Percentiles rank a stretch among this genome's conserved stretches.
Evolutionary conservation across 768 basidiomycete species (phyloP).

Genomic region (Tephrocybe rancida): DNA sequence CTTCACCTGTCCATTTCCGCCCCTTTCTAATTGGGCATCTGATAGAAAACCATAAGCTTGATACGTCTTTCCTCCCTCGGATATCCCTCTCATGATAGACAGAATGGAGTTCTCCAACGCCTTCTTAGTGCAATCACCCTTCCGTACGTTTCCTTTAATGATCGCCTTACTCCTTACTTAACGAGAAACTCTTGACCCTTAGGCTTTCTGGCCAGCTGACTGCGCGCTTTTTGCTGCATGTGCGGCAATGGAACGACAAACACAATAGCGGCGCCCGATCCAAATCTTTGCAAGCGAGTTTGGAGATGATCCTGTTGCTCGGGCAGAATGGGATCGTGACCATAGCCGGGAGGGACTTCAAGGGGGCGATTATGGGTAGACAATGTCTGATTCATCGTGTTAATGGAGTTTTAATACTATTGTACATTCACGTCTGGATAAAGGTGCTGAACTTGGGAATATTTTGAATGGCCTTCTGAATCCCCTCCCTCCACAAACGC

Average conservation of each 20-base stretch:
- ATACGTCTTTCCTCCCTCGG: not conserved
- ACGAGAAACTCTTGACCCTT: not conserved
- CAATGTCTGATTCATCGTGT: too few species aligned
- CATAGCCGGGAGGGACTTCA: too few species aligned
- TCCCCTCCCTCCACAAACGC: too few species aligned
- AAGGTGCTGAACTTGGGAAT: too few species aligned
- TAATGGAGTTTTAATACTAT: too few species aligned
- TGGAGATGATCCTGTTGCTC: too few species aligned
- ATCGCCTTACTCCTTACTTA: not conserved
- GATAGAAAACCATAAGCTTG: not conserved
- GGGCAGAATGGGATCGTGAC: too few species aligned
- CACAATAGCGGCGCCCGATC: not conserved
- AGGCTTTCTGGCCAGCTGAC: constrained; percentile 11
- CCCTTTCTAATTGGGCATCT: not conserved
- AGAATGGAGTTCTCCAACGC: constrained; percentile 28
- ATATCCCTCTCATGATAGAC: not conserved
- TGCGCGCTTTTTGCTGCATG: constrained; percentile 13
- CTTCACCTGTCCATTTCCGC: not conserved
- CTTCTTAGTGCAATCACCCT: constrained; percentile 24
- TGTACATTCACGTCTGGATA: too few species aligned
- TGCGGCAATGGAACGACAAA: constrained; percentile 11
- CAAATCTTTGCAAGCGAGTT: too few species aligned
- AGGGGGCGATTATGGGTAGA: too few species aligned
- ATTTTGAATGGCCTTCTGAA: too few species aligned
- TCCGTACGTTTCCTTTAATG: constrained; percentile 19